A percentile compares a stretch with the other conserved stretches of the same genome.
phyloP scores from a whole-genome alignment of 2,329 filamentous ascomycete species.

The Fragosphaeria purpurea region DNA sequence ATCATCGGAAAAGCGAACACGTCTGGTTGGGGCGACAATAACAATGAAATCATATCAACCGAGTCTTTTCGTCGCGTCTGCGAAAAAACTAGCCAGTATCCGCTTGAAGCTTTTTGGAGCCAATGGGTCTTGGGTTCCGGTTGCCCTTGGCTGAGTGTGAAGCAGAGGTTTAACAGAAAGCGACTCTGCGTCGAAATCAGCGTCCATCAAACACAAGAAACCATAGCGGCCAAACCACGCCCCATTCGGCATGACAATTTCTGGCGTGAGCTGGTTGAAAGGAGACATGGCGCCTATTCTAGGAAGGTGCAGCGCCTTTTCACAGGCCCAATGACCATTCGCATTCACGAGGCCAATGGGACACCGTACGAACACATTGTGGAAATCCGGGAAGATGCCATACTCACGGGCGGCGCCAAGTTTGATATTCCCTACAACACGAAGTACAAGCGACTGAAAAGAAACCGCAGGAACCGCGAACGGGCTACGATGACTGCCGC shows the following conservation, averaged over 20 bases:
- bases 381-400: constrained; percentile 78
- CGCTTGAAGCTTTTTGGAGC: constrained; percentile 77
- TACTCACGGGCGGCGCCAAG: constrained; percentile 46
- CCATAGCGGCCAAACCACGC: constrained; percentile 41
- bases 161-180: constrained; percentile 94
- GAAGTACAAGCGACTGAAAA: constrained; percentile 94
- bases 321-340: constrained; percentile 92
- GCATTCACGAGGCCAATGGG: constrained; percentile 95
- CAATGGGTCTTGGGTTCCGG: constrained; percentile 88
- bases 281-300: constrained; percentile 56
- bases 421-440: constrained; percentile 98
- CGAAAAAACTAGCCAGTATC: constrained; percentile 75
- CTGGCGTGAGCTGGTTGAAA: constrained; percentile 74
- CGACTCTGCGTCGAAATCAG: constrained; percentile 88
- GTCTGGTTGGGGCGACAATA: constrained; percentile 27
- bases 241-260: constrained; percentile 64
- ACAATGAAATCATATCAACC: constrained; percentile 64
- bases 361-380: constrained; percentile 98
- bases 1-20: constrained; percentile 73
- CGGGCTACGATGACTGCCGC: constrained; percentile 54
- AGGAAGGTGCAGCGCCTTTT: constrained; percentile 54
- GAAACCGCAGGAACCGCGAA: constrained; percentile 74
- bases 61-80: constrained; percentile 73
- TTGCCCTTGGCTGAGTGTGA: constrained; percentile 78
- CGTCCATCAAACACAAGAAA: constrained; percentile 64